Evolutionary conservation across 768 basidiomycete species (phyloP), one percentile per base, ranked within the genome.

Genomic region (Tephrocybe sp.): DNA sequence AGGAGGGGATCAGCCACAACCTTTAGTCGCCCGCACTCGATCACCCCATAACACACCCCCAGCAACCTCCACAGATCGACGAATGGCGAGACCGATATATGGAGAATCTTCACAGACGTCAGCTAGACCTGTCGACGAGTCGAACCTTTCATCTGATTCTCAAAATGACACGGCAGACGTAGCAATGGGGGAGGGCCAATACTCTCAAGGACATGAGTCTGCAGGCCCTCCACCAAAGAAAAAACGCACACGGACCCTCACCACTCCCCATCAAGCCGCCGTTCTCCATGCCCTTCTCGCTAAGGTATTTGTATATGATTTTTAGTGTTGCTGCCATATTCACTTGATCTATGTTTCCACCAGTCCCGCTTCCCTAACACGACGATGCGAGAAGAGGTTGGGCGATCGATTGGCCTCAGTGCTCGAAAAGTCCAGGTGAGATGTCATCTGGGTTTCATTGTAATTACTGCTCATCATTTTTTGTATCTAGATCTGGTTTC

Each of bases 331-430:
- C 31, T 31, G 31, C 39, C 44, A 39, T 30, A 27, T 49, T 37
- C 34, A 24, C 50, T 49, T 47, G 45, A 54, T 45, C 55, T 57
- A 6, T 31, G 41, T 47, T 42, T 9, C 31, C 27, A 15, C n/a
- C 46, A 94, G 91, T 93, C 92, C 43, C 87, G 89, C 30, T 93
- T 94, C 67, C 91, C 91, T 4, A 88, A 89, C 2, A 92, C 91
- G 2, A 84, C 87, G 9, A 83, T 88, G 80, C 82, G 91, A 42
- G 92, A 93, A 68, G 87, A 92, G 55, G 90, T 93, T 22, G 91
- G 92, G 7, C 82, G 86, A 19, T 77, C 87, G 28, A 93, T 93
- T 57, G 91, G 90, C n/a, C 70, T 94, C 62, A 92, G 89, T 64
- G 89, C 90, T 39, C 80, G 91, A 32, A 91, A 93, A 73, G 91